A percentile compares a stretch with the other conserved stretches of the same genome.
These are phyloP conservation scores for Lagerstroemia speciosa DNA, from an alignment of 345 rosid species.

Conservation along the genomic window DNA sequence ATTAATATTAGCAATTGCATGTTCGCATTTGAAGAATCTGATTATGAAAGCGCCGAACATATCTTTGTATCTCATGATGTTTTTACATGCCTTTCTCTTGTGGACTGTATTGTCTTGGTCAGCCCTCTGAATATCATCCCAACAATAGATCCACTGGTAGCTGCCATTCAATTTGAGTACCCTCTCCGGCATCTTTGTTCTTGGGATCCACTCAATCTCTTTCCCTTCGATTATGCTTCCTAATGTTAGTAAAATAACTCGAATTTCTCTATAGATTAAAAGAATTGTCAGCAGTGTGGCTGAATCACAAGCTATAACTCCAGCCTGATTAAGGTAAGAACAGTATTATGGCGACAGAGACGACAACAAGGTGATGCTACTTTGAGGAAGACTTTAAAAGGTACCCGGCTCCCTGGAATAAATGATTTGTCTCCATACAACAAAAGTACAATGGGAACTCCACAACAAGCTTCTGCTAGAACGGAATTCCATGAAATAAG, in stretches of 20 bases:
- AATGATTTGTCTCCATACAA: neutral
- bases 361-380: neutral
- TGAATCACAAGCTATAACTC: neutral
- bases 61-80: neutral
- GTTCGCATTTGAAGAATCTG: no score
- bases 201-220: no score
- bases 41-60: neutral
- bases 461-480: neutral
- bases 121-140: neutral
- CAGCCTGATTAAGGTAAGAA: neutral
- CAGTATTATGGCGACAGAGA: neutral
- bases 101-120: neutral
- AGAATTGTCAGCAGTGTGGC: no score
- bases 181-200: no score
- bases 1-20: neutral
- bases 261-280: no score
- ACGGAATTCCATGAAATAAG: neutral
- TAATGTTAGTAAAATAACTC: no score
- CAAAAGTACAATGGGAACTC: neutral
- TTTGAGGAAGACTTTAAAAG: neutral
- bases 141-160: neutral
- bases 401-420: neutral
- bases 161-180: neutral
- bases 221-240: no score
- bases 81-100: neutral